Conservation (phyloP, 768 basidiomycete genomes). For the Rickenella mellea region DNA sequence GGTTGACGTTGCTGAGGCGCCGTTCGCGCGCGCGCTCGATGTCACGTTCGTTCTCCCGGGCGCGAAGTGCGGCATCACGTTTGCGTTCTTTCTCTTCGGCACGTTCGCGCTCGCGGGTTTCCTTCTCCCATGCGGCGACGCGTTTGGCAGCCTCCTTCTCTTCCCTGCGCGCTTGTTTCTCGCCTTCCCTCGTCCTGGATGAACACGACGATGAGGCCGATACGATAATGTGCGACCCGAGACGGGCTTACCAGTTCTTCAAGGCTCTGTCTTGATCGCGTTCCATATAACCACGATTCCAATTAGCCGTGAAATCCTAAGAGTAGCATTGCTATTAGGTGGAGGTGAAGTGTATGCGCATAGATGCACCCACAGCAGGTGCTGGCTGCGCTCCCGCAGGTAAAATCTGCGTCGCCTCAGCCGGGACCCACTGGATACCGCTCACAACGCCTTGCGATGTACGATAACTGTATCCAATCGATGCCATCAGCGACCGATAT, state of each 20-base stretch:
- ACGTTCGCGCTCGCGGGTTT: constrained; percentile 18
- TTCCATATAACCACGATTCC: constrained; percentile 17
- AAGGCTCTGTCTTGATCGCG: constrained; percentile 26
- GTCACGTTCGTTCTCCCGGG: constrained; percentile 12
- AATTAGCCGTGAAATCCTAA: constrained; percentile 5
- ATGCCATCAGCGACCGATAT: neutral
- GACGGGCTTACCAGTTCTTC: neutral
- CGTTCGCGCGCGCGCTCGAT: neutral
- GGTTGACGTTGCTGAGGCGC: neutral
- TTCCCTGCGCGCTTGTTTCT: constrained; percentile 43
- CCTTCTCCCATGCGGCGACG: constrained; percentile 26
- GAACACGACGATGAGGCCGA: neutral
- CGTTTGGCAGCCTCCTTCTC: constrained; percentile 31
- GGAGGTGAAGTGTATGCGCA: neutral
- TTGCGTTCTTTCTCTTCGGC: constrained; percentile 43
- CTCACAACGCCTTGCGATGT: constrained; percentile 57
- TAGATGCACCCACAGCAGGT: constrained; percentile 30
- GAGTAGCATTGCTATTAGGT: neutral
- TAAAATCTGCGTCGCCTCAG: constrained; percentile 53
- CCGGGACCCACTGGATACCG: constrained; percentile 60
- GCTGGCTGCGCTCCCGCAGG: constrained; percentile 56
- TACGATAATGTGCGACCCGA: neutral
- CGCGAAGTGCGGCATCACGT: constrained; percentile 48
- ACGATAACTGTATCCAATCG: constrained; percentile 44
- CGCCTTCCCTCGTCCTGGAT: constrained; percentile 1